phyloP scores from a whole-genome alignment of 768 basidiomycete species.

The Kwoniella europaea region DNA sequence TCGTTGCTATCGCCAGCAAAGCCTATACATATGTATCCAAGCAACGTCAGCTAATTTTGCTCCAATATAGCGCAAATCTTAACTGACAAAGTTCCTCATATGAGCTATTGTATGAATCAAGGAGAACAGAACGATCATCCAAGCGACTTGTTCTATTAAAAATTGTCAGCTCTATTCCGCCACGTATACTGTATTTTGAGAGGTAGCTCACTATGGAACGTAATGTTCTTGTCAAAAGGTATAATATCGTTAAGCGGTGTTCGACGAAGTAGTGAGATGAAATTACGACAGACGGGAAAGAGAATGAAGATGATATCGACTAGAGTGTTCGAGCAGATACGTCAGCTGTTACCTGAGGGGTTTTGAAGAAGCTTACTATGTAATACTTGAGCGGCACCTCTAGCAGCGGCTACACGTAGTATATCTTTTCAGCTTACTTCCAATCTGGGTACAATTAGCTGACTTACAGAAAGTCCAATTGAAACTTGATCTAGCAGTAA shows the following conservation, averaged over 20 bases:
- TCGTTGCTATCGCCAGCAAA: conserved; percentile 65
- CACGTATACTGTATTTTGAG: neutral
- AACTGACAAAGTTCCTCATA: conserved; percentile 57
- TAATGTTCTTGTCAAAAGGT: conserved; percentile 85
- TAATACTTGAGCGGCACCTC: conserved; percentile 83
- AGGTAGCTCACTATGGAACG: conserved; percentile 64
- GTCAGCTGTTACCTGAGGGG: neutral
- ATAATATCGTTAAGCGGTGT: conserved; percentile 67
- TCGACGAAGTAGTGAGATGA: conserved; percentile 83
- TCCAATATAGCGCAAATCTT: neutral
- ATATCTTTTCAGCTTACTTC: neutral
- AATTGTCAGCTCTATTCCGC: neutral
- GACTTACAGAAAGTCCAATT: conserved; percentile 78
- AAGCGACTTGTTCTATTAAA: conserved; percentile 77
- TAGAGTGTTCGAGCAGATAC: conserved; percentile 1
- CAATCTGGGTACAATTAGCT: neutral
- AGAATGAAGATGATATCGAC: conserved; percentile 92
- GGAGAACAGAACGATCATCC: conserved; percentile 81
- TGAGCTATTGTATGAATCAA: conserved; percentile 80
- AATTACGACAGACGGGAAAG: conserved; percentile 92
- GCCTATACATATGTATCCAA: conserved; percentile 69
- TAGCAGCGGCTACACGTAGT: conserved; percentile 71
- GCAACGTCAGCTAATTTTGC: conserved; percentile 1
- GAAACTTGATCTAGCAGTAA: conserved; percentile 70
- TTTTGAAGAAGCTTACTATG: conserved; percentile 60